phyloP scores from a whole-genome alignment of 208 protist species.

The Leishmania amazonensis region DNA sequence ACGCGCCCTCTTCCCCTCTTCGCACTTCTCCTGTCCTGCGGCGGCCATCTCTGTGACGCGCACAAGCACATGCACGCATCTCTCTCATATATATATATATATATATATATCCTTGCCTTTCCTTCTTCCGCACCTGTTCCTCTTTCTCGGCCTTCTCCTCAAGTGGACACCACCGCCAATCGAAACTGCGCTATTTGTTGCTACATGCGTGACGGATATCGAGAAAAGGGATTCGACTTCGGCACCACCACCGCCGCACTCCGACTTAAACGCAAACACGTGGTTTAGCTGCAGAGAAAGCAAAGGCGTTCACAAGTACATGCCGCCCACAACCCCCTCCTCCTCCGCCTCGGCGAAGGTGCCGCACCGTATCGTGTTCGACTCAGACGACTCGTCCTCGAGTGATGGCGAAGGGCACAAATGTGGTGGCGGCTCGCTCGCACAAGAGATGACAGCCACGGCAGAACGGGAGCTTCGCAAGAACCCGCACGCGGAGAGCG shows the following conservation, averaged over 20 bases:
- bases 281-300: neutral
- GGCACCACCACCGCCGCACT: neutral
- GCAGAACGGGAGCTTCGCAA: constrained; percentile 45
- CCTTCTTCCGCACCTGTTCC: neutral
- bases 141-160: neutral
- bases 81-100: neutral
- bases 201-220: neutral
- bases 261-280: neutral
- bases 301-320: neutral
- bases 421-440: constrained; percentile 29
- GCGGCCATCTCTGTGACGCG: neutral
- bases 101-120: neutral
- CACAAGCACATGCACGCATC: neutral
- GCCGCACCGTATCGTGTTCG: constrained; percentile 25
- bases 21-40: neutral
- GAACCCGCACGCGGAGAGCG: constrained; percentile 72
- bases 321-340: neutral
- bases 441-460: constrained; percentile 51
- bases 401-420: constrained; percentile 24
- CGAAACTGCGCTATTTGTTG: neutral
- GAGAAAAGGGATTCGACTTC: neutral
- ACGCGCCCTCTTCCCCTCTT: neutral
- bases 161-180: neutral
- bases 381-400: constrained; percentile 37
- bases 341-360: constrained; percentile 1